A percentile compares a stretch with the other conserved stretches of the same genome.
These are phyloP conservation scores for Lotus japonicus DNA, from an alignment of 306 rosid genomes.

Conservation along the genomic window DNA sequence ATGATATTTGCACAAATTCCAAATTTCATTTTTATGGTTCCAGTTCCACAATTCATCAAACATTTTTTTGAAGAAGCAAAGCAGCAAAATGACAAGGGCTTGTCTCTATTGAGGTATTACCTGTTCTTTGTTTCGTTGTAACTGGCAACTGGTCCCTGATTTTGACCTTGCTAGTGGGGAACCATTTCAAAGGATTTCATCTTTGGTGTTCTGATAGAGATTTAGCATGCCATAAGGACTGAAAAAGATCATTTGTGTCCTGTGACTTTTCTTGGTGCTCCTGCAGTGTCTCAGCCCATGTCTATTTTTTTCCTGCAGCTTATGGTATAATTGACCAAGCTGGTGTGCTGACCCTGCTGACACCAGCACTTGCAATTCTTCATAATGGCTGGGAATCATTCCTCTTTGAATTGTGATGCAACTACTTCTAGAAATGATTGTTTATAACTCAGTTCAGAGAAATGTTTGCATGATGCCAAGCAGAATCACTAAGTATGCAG, in stretches of 20 bases:
- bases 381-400: conserved; percentile 14
- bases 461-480: conserved; percentile 22
- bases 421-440: conserved; percentile 27
- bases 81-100: conserved; percentile 6
- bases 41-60: neutral
- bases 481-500: conserved; percentile 4
- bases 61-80: neutral
- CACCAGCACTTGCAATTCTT: conserved; percentile 6
- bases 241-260: conserved; percentile 16
- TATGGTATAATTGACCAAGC: conserved; percentile 13
- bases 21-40: neutral
- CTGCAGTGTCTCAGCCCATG: conserved; percentile 11
- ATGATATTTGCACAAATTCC: no score
- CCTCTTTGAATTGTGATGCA: conserved; percentile 8
- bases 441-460: conserved; percentile 28
- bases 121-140: conserved; percentile 11
- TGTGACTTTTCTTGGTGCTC: conserved; percentile 30
- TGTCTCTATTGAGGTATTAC: neutral
- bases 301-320: neutral
- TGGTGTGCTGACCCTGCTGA: conserved; percentile 28
- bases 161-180: conserved; percentile 18
- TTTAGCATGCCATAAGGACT: conserved; percentile 14
- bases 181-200: conserved; percentile 21
- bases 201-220: conserved; percentile 18
- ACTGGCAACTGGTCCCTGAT: conserved; percentile 21